A percentile compares a stretch with the other conserved stretches of the same genome.
These are phyloP conservation scores for Nemania sp. DNA, from an alignment of 2,329 filamentous ascomycete genomes.

Conservation along the genomic window DNA sequence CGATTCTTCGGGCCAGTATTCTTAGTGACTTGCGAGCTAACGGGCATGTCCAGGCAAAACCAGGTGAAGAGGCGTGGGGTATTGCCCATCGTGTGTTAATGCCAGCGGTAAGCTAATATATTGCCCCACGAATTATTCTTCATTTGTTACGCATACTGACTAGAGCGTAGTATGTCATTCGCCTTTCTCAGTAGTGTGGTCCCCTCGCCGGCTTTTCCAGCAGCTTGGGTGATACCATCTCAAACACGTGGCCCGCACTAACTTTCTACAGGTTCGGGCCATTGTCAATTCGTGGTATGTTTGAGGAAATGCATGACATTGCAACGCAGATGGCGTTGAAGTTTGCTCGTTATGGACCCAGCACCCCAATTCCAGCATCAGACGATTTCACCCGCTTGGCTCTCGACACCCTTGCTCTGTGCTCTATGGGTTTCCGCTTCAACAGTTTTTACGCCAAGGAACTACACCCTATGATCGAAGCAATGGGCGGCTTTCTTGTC, in stretches of 20 bases:
- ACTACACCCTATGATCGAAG: conserved; percentile 69
- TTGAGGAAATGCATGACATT: conserved; percentile 70
- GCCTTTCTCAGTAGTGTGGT: not conserved
- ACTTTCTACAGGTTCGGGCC: conserved; percentile 69
- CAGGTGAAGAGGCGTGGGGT: conserved; percentile 64
- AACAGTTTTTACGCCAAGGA: conserved; percentile 73
- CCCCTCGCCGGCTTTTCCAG: not conserved
- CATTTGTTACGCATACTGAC: conserved; percentile 12
- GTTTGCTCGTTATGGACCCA: conserved; percentile 65
- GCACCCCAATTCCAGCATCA: conserved; percentile 56
- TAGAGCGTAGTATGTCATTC: conserved; percentile 21
- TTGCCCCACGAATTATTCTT: not conserved
- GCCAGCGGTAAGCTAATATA: conserved; percentile 28
- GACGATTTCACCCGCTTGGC: conserved; percentile 55
- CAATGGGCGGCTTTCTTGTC: conserved; percentile 66
- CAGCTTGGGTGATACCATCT: too few relatives aligned
- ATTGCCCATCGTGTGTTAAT: conserved; percentile 37
- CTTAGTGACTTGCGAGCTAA: conserved; percentile 8
- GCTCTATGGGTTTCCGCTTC: conserved; percentile 73
- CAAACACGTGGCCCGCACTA: conserved; percentile 45
- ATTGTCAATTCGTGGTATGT: conserved; percentile 69
- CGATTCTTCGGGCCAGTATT: conserved; percentile 12
- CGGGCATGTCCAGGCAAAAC: conserved; percentile 39
- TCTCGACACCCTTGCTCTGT: conserved; percentile 72
- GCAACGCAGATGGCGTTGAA: conserved; percentile 68